phyloP scores from a whole-genome alignment of 129 eudicot genomes.

The Arctium minus region DNA sequence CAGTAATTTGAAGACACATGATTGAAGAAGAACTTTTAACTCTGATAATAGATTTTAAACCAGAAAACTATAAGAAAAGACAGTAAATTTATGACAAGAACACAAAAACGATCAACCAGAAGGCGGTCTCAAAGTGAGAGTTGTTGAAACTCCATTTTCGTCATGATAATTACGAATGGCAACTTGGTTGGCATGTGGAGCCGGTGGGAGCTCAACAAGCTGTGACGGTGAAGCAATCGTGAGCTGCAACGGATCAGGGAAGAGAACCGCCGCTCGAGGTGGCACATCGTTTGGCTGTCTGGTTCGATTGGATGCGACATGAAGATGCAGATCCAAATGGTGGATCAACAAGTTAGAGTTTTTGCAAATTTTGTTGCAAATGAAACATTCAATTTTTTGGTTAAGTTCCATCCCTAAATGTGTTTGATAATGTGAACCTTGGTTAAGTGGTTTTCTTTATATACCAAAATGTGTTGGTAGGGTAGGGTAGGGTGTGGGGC shows the following conservation, averaged over 20 bases:
- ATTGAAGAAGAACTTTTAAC: neutral
- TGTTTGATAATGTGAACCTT: conserved; percentile 6
- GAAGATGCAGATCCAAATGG: neutral
- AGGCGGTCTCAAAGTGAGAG: neutral
- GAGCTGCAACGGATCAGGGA: neutral
- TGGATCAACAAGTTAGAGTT: neutral
- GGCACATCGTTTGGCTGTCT: neutral
- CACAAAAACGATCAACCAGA: neutral
- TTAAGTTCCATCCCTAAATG: neutral
- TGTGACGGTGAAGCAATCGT: neutral
- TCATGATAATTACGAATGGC: neutral
- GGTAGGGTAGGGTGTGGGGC: neutral
- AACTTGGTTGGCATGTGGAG: neutral
- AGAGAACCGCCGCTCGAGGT: neutral
- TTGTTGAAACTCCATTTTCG: neutral
- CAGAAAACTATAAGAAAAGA: neutral
- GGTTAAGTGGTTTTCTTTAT: neutral
- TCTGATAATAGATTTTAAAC: neutral
- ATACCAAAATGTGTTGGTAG: neutral
- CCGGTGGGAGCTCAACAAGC: neutral
- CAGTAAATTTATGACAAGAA: too few relatives aligned
- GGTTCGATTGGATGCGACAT: neutral
- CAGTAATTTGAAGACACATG: neutral
- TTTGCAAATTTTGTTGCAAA: neutral
- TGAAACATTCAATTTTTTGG: neutral